These are phyloP conservation scores for Pseudomicrostroma phylloplanum DNA, from an alignment of 1,284 basidiomycete genomes.

Conservation along the genomic window DNA sequence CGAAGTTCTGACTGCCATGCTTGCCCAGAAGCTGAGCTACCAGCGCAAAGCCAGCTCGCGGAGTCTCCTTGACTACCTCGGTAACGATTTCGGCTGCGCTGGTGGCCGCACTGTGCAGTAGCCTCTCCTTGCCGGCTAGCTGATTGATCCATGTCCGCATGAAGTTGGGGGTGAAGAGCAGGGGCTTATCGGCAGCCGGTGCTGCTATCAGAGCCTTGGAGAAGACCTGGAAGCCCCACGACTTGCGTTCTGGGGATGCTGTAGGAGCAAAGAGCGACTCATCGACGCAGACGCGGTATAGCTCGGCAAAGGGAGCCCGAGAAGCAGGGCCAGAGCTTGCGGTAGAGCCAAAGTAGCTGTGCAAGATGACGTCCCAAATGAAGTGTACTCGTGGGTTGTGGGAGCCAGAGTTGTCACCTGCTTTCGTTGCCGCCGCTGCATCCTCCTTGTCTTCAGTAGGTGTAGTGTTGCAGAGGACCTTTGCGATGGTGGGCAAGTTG, in stretches of 20 bases:
- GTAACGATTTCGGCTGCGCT: slow-evolving; percentile 64
- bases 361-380: slow-evolving; percentile 79
- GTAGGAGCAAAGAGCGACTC: slow-evolving; percentile 80
- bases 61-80: slow-evolving; percentile 67
- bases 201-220: slow-evolving; percentile 70
- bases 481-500: slow-evolving; percentile 70
- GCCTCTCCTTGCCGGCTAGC: slow-evolving; percentile 75
- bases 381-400: slow-evolving; percentile 61
- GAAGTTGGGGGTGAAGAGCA: slow-evolving; percentile 89
- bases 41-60: slow-evolving; percentile 74
- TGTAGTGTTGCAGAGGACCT: slow-evolving; percentile 56
- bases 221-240: slow-evolving; percentile 91
- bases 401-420: slow-evolving; percentile 11
- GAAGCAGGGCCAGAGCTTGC: slow-evolving; percentile 11
- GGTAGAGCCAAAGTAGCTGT: slow-evolving; percentile 61
- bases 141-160: slow-evolving; percentile 97
- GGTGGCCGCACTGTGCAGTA: slow-evolving; percentile 78
- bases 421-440: slow-evolving; percentile 52
- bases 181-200: slow-evolving; percentile 64
- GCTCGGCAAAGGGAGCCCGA: slow-evolving; percentile 68
- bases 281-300: slow-evolving; percentile 83
- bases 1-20: slow-evolving; percentile 81
- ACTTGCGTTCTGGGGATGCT: slow-evolving; percentile 81
- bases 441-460: slow-evolving; percentile 56
- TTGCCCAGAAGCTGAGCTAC: slow-evolving; percentile 79